Percentiles rank a stretch among this genome's conserved stretches.
Conservation (phyloP, 1,139 yeast genomes). For the Blastobotrys elegans region DNA sequence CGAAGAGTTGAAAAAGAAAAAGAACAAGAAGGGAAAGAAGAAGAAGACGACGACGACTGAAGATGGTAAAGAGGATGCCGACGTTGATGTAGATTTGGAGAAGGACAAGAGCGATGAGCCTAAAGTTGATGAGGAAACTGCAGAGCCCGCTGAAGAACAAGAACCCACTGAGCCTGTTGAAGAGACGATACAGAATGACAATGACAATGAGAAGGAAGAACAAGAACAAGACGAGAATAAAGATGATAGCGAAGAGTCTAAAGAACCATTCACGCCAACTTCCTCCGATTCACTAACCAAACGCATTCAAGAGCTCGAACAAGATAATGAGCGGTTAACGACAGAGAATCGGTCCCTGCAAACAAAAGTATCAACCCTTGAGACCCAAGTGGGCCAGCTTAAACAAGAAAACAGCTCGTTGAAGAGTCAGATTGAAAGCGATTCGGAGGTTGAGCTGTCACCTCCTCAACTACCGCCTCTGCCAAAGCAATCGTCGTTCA, state of each 20-base stretch:
- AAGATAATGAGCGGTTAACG: constrained; percentile 29
- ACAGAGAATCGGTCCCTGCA: constrained; percentile 25
- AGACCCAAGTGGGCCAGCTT: constrained; percentile 14
- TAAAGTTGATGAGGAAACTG: constrained; percentile 16
- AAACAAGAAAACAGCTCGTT: constrained; percentile 28
- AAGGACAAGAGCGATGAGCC: not conserved
- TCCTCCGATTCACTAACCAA: constrained; percentile 3
- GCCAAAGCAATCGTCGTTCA: constrained; percentile 9
- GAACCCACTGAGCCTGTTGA: constrained; percentile 9
- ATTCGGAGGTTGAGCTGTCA: constrained; percentile 26
- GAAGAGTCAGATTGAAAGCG: constrained; percentile 16
- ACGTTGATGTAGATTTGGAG: constrained; percentile 9
- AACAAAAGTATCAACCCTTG: constrained; percentile 13
- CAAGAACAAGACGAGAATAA: constrained; percentile 9
- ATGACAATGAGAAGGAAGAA: constrained; percentile 12
- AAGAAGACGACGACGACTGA: constrained; percentile 23
- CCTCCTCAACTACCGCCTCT: constrained; percentile 21
- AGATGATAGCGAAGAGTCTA: not conserved
- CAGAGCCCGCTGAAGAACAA: constrained; percentile 8
- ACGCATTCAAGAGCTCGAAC: constrained; percentile 20
- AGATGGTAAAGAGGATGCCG: constrained; percentile 20
- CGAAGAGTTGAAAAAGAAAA: constrained; percentile 58
- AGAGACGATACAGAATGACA: constrained; percentile 11
- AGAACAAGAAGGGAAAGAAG: constrained; percentile 43
- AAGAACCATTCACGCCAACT: not conserved